A percentile compares a stretch with the other conserved stretches of the same genome.
Evolutionary conservation across 257 asterid genomes (phyloP).

Genomic region (Salvia miltiorrhiza): DNA sequence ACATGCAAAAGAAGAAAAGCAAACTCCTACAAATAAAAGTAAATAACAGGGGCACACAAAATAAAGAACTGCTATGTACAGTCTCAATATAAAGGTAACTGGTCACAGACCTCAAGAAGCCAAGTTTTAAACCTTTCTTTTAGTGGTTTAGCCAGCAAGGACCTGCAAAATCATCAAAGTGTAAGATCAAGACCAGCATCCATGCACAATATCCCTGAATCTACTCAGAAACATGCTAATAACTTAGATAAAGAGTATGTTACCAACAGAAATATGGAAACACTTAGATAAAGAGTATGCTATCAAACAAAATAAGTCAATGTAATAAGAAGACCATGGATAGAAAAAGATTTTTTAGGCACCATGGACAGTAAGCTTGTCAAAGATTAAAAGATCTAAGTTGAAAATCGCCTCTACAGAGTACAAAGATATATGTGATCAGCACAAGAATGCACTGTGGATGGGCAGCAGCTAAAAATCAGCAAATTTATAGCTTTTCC

Average conservation of each 20-base stretch:
- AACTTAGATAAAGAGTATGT: not conserved
- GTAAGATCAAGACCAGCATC: conserved; percentile 8
- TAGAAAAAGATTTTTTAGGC: not conserved
- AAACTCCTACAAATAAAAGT: not conserved
- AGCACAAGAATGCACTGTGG: conserved; percentile 8
- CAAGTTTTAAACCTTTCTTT: conserved; percentile 64
- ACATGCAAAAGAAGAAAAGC: not conserved
- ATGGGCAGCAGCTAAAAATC: not conserved
- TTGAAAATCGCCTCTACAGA: not conserved
- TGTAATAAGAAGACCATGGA: not conserved
- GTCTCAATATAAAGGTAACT: conserved; percentile 2
- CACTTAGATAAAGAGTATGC: not conserved
- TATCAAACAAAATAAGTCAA: conserved; percentile 3
- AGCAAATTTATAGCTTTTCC: not conserved
- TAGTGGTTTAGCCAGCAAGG: conserved; percentile 52
- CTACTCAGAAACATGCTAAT: conserved; percentile 14
- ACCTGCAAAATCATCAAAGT: conserved; percentile 47
- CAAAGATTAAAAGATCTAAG: not conserved
- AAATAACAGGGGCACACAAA: not conserved
- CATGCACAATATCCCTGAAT: not conserved
- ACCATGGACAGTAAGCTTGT: not conserved
- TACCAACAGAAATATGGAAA: no score
- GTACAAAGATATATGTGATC: conserved; percentile 2
- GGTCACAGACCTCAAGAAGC: conserved; percentile 60
- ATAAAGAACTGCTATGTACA: not conserved